Evolutionary conservation across 805 yeast species (phyloP).

Genomic region (Hemisphaericaspora nanyangensis): DNA sequence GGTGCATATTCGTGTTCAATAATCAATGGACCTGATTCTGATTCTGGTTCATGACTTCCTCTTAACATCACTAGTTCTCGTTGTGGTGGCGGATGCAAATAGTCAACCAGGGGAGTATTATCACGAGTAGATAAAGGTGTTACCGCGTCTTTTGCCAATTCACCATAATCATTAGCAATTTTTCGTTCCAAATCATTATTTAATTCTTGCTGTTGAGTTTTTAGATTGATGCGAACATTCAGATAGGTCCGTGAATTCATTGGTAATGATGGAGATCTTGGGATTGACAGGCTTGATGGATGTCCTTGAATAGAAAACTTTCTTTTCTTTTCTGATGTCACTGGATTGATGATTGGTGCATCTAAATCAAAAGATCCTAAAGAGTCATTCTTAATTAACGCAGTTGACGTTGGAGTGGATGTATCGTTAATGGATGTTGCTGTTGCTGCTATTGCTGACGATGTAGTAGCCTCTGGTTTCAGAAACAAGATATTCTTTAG

Average conservation of each 20-base stretch:
- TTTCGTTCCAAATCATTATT: conserved; percentile 28
- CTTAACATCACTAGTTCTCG: neutral
- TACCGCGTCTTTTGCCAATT: neutral
- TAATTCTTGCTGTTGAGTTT: conserved; percentile 15
- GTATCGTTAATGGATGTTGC: too few species aligned
- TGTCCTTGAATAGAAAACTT: conserved; percentile 22
- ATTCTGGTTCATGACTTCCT: neutral
- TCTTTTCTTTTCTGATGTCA: conserved; percentile 24
- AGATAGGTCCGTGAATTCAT: conserved; percentile 16
- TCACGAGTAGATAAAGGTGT: neutral
- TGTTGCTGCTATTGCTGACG: conserved; percentile 1
- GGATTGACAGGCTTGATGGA: conserved; percentile 14
- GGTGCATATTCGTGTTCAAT: conserved; percentile 34
- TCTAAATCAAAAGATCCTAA: too few species aligned
- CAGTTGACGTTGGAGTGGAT: too few species aligned
- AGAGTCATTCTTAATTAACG: too few species aligned
- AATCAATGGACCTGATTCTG: conserved; percentile 11
- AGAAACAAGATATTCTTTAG: too few species aligned
- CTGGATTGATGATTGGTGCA: conserved; percentile 19
- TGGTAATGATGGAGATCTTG: conserved; percentile 22
- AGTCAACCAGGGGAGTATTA: conserved; percentile 1
- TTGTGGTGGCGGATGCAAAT: neutral
- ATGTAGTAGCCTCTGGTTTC: neutral
- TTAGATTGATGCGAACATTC: conserved; percentile 15
- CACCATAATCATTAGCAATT: conserved; percentile 3